Percentiles rank a stretch among this genome's conserved stretches.
phyloP scores from a whole-genome alignment of 116 monocot genomes.

The Papilionanthe hybrid region DNA sequence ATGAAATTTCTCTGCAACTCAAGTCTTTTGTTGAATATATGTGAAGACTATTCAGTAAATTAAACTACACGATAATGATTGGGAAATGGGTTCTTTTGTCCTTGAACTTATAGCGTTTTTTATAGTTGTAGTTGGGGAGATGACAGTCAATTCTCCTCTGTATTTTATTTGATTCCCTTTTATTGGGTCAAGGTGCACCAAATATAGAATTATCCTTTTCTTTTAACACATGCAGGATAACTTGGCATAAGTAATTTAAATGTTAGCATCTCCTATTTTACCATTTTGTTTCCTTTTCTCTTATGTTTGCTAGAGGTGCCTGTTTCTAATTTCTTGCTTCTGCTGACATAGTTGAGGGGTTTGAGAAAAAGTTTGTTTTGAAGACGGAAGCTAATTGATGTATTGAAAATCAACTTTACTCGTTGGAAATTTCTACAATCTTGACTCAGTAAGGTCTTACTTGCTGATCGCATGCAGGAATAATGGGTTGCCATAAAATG shows the following conservation, averaged over 20 bases:
- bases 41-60: not conserved
- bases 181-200: not conserved
- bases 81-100: not conserved
- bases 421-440: not conserved
- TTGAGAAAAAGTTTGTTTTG: not conserved
- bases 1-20: not conserved
- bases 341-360: not conserved
- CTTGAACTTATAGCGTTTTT: not conserved
- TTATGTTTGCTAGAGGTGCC: not conserved
- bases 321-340: constrained; percentile 1
- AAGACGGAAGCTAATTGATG: not conserved
- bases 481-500: not conserved
- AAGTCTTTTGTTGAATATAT: not conserved
- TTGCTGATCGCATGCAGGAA: not conserved
- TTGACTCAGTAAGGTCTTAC: not conserved
- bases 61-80: not conserved
- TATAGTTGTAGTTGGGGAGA: not conserved
- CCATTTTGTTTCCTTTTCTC: not conserved
- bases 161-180: not conserved
- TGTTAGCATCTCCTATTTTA: not conserved
- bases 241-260: not conserved
- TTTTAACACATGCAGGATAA: not conserved
- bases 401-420: not conserved
- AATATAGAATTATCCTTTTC: not conserved
- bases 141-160: not conserved